phyloP scores from a whole-genome alignment of 108 stramenopile genomes.

The Discostella pseudostelligera region DNA sequence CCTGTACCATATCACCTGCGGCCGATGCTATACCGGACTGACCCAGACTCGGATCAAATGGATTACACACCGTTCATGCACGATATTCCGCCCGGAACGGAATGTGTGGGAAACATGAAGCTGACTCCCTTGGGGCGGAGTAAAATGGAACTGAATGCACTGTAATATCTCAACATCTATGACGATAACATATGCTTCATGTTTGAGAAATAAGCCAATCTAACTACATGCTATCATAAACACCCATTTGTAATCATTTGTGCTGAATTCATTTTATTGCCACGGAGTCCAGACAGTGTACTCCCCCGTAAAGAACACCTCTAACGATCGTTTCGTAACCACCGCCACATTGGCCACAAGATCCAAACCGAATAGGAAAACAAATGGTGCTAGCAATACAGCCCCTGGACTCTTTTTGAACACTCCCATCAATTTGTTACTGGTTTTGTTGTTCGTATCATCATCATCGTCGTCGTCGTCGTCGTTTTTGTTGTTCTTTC shows the following conservation, averaged over 20 bases:
- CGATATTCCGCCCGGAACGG: slow-evolving; percentile 55
- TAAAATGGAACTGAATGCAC: no score
- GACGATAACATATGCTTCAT: no score
- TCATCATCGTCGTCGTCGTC: not conserved
- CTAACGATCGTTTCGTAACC: slow-evolving; percentile 52
- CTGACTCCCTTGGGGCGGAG: slow-evolving; percentile 53
- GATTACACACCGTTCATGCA: slow-evolving; percentile 73
- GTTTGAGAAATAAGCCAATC: no score
- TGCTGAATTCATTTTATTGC: no score
- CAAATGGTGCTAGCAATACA: slow-evolving; percentile 42
- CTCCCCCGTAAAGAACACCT: slow-evolving; percentile 39
- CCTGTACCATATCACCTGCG: slow-evolving; percentile 68
- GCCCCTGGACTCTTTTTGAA: slow-evolving; percentile 54
- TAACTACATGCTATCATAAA: no score
- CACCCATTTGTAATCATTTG: no score
- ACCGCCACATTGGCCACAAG: slow-evolving; percentile 48
- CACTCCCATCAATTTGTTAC: slow-evolving; percentile 4
- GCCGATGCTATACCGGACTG: slow-evolving; percentile 54
- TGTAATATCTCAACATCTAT: no score
- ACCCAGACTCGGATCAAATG: slow-evolving; percentile 58
- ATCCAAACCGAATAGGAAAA: slow-evolving; percentile 55
- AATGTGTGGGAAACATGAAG: slow-evolving; percentile 64
- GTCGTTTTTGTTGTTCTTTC: not conserved
- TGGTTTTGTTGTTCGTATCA: not conserved
- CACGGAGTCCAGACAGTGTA: slow-evolving; percentile 39